Evolutionary conservation across 257 asterid species (phyloP).

Genomic region (Solanum gandarillasii): DNA sequence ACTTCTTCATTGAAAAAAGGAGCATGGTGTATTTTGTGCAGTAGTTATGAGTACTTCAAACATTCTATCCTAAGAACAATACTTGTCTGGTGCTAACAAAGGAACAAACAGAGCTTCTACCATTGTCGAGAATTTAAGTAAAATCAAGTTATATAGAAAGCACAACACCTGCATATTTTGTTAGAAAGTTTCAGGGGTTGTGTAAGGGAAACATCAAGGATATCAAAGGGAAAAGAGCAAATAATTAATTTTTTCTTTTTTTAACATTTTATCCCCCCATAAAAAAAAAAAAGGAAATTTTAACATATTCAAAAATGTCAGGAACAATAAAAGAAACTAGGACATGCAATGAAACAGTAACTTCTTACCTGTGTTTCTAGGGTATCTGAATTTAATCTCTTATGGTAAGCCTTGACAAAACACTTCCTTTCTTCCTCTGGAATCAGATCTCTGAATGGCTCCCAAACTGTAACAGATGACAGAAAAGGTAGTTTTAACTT

Average conservation of each 20-base stretch:
- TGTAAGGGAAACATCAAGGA: not conserved
- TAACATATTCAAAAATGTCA: not conserved
- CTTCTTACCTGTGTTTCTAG: slow-evolving; percentile 72
- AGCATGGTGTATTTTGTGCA: not conserved
- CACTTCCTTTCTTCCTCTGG: slow-evolving; percentile 87
- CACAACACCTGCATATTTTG: not conserved
- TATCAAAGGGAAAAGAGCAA: not conserved
- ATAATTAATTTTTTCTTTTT: not conserved
- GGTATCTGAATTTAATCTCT: slow-evolving; percentile 77
- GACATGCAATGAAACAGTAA: slow-evolving; percentile 2
- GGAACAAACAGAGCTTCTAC: not conserved
- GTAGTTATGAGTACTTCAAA: not conserved
- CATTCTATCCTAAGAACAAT: not conserved
- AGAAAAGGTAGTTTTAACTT: not conserved
- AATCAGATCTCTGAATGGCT: slow-evolving; percentile 83
- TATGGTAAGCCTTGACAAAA: slow-evolving; percentile 72
- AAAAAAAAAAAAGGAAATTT: not conserved
- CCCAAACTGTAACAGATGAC: slow-evolving; percentile 61
- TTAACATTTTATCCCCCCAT: not conserved
- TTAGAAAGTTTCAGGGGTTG: not conserved
- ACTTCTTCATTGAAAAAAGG: not conserved
- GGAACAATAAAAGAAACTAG: not conserved
- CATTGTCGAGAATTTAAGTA: not conserved
- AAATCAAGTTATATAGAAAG: not conserved
- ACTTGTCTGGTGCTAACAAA: not conserved